Evolutionary conservation across 208 protist genomes (phyloP).

Genomic region (Crithidia bombi): DNA sequence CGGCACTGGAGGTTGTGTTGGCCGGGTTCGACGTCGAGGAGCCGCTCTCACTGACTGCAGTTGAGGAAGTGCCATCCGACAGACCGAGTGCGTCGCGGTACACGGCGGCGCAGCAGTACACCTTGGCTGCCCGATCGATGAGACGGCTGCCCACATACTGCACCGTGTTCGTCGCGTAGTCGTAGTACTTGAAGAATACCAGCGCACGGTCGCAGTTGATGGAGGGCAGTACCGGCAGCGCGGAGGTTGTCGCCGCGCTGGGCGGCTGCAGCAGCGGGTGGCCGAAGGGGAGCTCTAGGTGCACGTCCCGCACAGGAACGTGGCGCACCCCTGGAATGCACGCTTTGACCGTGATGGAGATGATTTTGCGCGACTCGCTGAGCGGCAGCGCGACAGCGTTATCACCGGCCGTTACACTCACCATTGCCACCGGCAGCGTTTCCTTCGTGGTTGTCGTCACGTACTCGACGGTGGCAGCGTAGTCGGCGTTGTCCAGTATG

Average conservation of each 20-base stretch:
- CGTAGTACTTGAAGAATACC: conserved; percentile 85
- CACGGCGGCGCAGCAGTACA: conserved; percentile 44
- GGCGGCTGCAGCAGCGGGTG: conserved; percentile 16
- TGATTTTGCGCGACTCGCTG: conserved; percentile 18
- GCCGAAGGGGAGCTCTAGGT: conserved; percentile 33
- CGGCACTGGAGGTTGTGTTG: background rate
- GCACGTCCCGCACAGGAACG: conserved; percentile 33
- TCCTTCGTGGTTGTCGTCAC: conserved; percentile 24
- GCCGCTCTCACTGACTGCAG: background rate
- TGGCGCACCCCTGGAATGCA: conserved; percentile 15
- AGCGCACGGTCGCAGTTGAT: conserved; percentile 48
- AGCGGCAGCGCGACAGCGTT: conserved; percentile 26
- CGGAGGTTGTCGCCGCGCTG: background rate
- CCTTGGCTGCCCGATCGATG: conserved; percentile 45
- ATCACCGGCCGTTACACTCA: conserved; percentile 16
- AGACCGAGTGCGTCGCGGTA: conserved; percentile 45
- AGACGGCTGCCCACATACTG: conserved; percentile 64
- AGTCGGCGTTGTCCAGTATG: conserved; percentile 27
- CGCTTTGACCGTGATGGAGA: conserved; percentile 22
- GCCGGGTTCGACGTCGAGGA: background rate
- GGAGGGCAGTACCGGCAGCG: conserved; percentile 30
- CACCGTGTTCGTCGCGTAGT: conserved; percentile 55
- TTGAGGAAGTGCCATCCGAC: conserved; percentile 2
- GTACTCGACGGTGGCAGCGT: conserved; percentile 32
- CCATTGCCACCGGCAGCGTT: conserved; percentile 22